These are phyloP conservation scores for Magnaporthales sp. DNA, from an alignment of 2,329 filamentous ascomycete species.

Conservation along the genomic window DNA sequence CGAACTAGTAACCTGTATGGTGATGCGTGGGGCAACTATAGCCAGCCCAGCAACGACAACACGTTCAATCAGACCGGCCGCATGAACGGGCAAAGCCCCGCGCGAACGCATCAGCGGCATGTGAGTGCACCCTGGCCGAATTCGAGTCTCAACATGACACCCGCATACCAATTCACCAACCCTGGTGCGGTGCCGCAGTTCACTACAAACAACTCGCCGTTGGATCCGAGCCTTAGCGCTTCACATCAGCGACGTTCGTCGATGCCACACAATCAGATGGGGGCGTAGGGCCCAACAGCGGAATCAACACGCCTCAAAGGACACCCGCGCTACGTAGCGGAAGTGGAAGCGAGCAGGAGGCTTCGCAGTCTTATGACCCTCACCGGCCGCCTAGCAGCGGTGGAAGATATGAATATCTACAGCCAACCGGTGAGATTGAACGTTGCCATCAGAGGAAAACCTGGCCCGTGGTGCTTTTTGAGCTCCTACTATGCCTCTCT, in stretches of 20 bases:
- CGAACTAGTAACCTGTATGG: neutral
- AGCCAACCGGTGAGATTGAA: neutral
- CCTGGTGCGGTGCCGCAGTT: neutral
- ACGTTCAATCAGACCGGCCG: neutral
- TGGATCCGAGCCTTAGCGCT: neutral
- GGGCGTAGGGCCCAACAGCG: neutral
- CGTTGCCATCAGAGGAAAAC: neutral
- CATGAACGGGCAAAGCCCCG: neutral
- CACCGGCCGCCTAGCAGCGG: neutral
- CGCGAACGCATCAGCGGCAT: conserved; percentile 1
- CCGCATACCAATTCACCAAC: neutral
- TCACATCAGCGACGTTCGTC: conserved; percentile 1
- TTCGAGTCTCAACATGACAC: neutral
- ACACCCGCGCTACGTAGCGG: neutral
- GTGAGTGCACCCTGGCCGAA: conserved; percentile 1
- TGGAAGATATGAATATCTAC: neutral
- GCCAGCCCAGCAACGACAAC: neutral
- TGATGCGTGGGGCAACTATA: neutral
- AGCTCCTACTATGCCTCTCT: too few species aligned
- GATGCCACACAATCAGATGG: conserved; percentile 2
- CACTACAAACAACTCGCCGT: neutral
- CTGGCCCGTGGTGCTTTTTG: too few species aligned
- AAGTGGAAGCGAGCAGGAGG: neutral
- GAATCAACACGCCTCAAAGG: neutral
- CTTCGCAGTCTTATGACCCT: neutral